Evolutionary conservation across 305 asterid genomes (phyloP), one percentile per base, ranked within the genome.

Genomic region (Fraxinus xanthoxyloides): DNA sequence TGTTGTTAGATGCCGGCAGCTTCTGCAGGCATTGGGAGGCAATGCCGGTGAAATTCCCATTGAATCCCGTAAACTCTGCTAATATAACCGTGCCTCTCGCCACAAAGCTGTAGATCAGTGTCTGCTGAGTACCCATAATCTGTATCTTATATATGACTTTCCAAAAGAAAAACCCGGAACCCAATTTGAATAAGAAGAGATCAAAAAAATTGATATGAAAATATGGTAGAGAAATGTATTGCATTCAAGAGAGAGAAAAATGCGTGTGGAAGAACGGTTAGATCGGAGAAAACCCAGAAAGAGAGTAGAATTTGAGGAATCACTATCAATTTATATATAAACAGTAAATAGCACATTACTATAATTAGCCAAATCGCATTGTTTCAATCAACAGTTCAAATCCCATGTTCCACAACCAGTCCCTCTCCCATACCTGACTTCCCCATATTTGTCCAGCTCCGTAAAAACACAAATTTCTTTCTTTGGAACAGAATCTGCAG

Each of bases 1-100:
- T 87, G 85, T 89, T 92, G 70, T 86, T 90, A 0, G 93, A 84
- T 26, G 94, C 85, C 3, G 97, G 93, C 17, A 92, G 91, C 80
- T 92, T 92, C 79, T 92, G 91, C 84, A 92, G 80, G 80, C 95
- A 92, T 87, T 92, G 97, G 13, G 89, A 79, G 15, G 97, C 97
- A 30, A 92, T 80, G 83, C 82, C 63, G 63, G 83, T 87, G 92
- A 92, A 92, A 84, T 92, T 92, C 9, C 97, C 97, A 4, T 85
- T 84, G 89, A 91, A 92, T 77, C 90, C 93, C 0, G 97, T 92
- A 88, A 88, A 88, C 77, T 92, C 97, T 1, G 93, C 94, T 78
- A 92, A 83, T 0, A 90, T 78, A n/a, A 90, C 91, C 67, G 92
- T 88, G 30, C 95, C 94, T 78, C 92, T 87, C 51, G 95, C 93